phyloP scores from a whole-genome alignment of 2,329 filamentous ascomycete genomes.

The Apiospora kogelbergensis region DNA sequence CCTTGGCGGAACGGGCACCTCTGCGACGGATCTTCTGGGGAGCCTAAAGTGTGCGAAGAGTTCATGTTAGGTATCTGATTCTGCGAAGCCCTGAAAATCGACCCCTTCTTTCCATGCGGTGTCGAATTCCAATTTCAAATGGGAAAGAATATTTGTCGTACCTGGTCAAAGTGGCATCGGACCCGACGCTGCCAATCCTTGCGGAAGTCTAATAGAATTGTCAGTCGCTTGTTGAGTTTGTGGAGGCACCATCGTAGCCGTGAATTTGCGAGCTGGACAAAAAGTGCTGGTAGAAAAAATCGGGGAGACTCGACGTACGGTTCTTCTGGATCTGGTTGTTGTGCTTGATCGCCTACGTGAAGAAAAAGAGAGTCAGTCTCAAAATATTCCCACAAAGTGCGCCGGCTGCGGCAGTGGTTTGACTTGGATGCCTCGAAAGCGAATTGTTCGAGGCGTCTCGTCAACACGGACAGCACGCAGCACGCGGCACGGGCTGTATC shows the following conservation, averaged over 20 bases:
- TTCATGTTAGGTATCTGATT: neutral
- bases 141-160: slow-evolving; percentile 34
- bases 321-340: slow-evolving; percentile 98
- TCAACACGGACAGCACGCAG: neutral
- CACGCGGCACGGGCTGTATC: neutral
- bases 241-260: slow-evolving; percentile 16
- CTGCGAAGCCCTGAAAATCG: neutral
- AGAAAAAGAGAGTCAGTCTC: slow-evolving; percentile 21
- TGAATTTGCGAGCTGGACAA: neutral
- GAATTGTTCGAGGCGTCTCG: slow-evolving; percentile 11
- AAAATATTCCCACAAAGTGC: neutral
- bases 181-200: slow-evolving; percentile 99
- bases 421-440: neutral
- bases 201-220: slow-evolving; percentile 74
- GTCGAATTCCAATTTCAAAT: neutral
- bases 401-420: slow-evolving; percentile 9
- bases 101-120: neutral
- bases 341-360: slow-evolving; percentile 90
- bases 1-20: slow-evolving; percentile 90
- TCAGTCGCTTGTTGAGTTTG: slow-evolving; percentile 37
- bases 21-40: slow-evolving; percentile 94
- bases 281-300: slow-evolving; percentile 4
- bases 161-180: slow-evolving; percentile 99
- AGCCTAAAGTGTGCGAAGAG: slow-evolving; percentile 58
- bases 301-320: slow-evolving; percentile 58